Evolutionary conservation across 257 asterid species (phyloP), one percentile per base, ranked within the genome.

Genomic region (Solanum rostratum): DNA sequence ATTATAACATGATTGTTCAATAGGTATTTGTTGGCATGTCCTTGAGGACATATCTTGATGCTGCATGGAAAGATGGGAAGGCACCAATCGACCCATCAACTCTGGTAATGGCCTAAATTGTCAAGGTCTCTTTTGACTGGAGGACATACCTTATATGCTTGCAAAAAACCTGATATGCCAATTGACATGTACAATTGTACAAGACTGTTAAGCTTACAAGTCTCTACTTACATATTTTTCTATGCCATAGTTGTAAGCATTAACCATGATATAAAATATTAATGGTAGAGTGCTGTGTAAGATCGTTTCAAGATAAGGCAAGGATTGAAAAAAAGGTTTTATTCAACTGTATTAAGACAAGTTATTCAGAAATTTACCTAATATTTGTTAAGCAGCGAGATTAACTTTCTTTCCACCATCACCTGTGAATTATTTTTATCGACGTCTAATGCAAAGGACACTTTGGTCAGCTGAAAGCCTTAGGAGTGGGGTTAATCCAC

Each of bases 11-110:
- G 57, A 24, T 43, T 70, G 45, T 83, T 78, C 50, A 59, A 81
- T 88, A 97, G 98, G 99, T 93, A 43, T 97, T 97, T 91, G 99
- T 97, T 87, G 99, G 99, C 82, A 95, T 97, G 99, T 89, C 99
- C 86, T 90, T 97, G 92, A 93, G 99, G 92, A 95, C 99, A 57
- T 97, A 97, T 90, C 98, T 97, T 27, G 98, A 97, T 13, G 99
- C 99, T 90, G 98, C 99, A 19, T 97, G 98, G 98, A 97, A 88
- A 92, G 99, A 94, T 89, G 98, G 99, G 86, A 95, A 93, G 88
- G 98, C 99, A 63, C 98, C 98, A 29, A 94, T 97, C 74, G 99
- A 97, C 92, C 99, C 99, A 86, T 97, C 98, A 84, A 93, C 98
- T 80, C 93, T 97, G 99, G 99, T 97, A 93, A 91, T 86, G 69